These are phyloP conservation scores for Anethum foeniculum DNA, from an alignment of 140 eudicot species.

Conservation along the genomic window DNA sequence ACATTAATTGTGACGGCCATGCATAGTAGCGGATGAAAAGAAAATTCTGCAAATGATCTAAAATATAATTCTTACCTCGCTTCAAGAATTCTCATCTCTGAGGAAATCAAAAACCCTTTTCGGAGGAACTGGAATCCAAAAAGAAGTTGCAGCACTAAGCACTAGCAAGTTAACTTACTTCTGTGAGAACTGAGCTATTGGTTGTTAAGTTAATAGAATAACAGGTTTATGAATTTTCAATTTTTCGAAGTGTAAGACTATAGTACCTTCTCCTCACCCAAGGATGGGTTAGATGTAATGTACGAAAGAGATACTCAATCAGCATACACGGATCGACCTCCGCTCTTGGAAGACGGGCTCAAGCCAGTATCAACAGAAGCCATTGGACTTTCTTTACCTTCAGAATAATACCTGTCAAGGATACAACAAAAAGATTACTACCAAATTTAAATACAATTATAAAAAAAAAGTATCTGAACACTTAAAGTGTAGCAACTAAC, in stretches of 20 bases:
- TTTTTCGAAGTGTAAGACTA: not conserved
- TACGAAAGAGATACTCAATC: constrained; percentile 65
- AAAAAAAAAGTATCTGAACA: not conserved
- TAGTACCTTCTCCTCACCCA: constrained; percentile 80
- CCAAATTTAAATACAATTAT: not conserved
- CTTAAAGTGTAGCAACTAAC: constrained; percentile 27
- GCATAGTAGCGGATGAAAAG: too few relatives aligned
- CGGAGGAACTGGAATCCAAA: too few relatives aligned
- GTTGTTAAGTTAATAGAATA: not conserved
- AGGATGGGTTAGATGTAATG: constrained; percentile 54
- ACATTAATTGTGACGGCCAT: too few relatives aligned
- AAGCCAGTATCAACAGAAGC: constrained; percentile 64
- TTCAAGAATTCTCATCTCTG: too few relatives aligned
- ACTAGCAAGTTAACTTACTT: not conserved
- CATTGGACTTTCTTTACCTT: constrained; percentile 75
- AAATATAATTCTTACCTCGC: too few relatives aligned
- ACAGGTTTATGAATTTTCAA: not conserved
- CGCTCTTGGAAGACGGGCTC: constrained; percentile 38
- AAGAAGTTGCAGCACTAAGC: not conserved
- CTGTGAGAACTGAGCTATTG: not conserved
- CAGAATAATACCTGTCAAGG: constrained; percentile 46
- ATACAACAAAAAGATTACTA: not conserved
- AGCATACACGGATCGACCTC: constrained; percentile 54
- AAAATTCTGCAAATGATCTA: too few relatives aligned
- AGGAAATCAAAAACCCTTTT: too few relatives aligned